A percentile compares a stretch with the other conserved stretches of the same genome.
These are phyloP conservation scores for Tolypocladium album DNA, from an alignment of 2,329 filamentous ascomycete genomes.

Conservation along the genomic window DNA sequence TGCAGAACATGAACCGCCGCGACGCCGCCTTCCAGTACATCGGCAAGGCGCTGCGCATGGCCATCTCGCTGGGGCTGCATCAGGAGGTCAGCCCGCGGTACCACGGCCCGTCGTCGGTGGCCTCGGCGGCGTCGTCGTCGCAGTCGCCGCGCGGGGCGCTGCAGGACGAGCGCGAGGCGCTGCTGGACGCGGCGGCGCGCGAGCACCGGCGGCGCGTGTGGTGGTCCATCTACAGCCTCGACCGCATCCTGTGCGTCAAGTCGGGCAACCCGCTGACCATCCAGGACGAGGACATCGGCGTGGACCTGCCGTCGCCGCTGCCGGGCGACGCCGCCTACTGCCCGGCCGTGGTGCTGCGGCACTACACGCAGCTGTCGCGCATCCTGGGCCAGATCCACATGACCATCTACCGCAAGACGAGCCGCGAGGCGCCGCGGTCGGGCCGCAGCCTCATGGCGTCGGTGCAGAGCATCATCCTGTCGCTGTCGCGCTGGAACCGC, in stretches of 20 bases:
- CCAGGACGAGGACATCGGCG: constrained; percentile 38
- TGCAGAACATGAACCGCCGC: constrained; percentile 44
- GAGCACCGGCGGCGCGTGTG: constrained; percentile 41
- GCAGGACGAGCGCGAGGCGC: constrained; percentile 5
- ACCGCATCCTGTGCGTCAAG: constrained; percentile 41
- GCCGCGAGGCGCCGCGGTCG: constrained; percentile 22
- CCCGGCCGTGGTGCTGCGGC: constrained; percentile 34
- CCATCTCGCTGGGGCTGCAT: constrained; percentile 44
- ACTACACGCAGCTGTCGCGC: constrained; percentile 41
- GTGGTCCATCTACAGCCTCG: constrained; percentile 47
- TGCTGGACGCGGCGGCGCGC: constrained; percentile 26
- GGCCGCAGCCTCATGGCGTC: constrained; percentile 36
- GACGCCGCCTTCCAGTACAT: constrained; percentile 46
- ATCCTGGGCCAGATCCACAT: constrained; percentile 36
- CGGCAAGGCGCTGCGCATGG: constrained; percentile 44
- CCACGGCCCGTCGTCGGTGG: not conserved
- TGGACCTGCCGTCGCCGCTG: constrained; percentile 22
- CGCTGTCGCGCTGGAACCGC: constrained; percentile 38
- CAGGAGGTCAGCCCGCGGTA: constrained; percentile 31
- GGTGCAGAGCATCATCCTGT: constrained; percentile 37
- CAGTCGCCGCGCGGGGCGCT: too few relatives aligned
- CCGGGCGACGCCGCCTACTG: constrained; percentile 27
- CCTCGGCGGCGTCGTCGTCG: not conserved
- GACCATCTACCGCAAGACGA: constrained; percentile 36
- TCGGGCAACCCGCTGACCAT: constrained; percentile 44